phyloP scores from a whole-genome alignment of 768 basidiomycete species.

The Leccinellum rugosiceps region DNA sequence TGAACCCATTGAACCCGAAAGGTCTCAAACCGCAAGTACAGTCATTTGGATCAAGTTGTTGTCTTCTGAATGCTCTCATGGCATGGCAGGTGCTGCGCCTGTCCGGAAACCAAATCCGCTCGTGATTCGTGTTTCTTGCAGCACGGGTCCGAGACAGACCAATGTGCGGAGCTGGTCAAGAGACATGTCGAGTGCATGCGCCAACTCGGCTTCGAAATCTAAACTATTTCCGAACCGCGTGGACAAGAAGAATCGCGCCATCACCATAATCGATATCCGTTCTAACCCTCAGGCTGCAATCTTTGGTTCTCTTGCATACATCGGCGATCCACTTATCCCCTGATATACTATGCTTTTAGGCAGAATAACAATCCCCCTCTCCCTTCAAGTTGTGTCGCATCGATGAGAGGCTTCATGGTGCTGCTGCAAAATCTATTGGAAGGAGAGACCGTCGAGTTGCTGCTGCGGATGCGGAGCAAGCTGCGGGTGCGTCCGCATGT shows the following conservation, averaged over 20 bases:
- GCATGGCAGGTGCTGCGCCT: conserved; percentile 97
- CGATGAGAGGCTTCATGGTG: no score
- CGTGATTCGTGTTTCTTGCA: conserved; percentile 94
- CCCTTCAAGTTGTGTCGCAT: neutral
- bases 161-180: conserved; percentile 78
- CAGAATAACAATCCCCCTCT: neutral
- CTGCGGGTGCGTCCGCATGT: no score
- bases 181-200: conserved; percentile 91
- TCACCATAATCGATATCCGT: neutral
- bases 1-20: conserved; percentile 89
- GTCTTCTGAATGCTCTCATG: conserved; percentile 1
- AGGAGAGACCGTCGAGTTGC: no score
- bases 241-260: neutral
- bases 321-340: neutral
- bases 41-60: neutral
- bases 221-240: conserved; percentile 5
- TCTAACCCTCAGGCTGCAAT: neutral
- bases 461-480: no score
- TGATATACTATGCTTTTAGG: neutral
- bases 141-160: conserved; percentile 60
- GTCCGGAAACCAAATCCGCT: conserved; percentile 87
- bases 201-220: conserved; percentile 83
- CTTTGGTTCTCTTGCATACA: neutral
- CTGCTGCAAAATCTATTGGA: no score
- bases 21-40: conserved; percentile 88